Conservation (phyloP, 768 basidiomycete species). For the Pisolithus marmoratus region DNA sequence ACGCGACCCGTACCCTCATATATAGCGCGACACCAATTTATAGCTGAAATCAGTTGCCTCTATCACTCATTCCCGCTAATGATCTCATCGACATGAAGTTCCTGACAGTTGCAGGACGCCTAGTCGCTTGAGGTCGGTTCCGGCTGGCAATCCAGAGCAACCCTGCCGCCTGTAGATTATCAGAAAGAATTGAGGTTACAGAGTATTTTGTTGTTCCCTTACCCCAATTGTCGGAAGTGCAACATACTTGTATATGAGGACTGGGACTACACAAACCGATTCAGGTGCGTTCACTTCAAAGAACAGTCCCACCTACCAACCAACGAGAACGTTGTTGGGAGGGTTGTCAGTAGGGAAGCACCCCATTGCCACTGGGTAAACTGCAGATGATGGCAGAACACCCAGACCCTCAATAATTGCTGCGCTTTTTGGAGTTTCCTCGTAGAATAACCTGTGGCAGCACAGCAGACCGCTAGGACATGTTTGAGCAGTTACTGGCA, state of each 20-base stretch:
- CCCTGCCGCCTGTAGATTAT: constrained; percentile 1
- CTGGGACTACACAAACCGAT: not conserved
- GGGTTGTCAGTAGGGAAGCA: constrained; percentile 3
- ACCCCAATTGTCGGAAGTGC: constrained; percentile 4
- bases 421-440: not conserved
- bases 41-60: too few species aligned
- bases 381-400: not conserved
- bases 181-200: not conserved
- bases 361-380: constrained; percentile 1
- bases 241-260: constrained; percentile 3
- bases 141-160: constrained; percentile 1
- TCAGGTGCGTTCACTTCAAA: not conserved
- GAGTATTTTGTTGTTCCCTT: not conserved
- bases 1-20: too few species aligned
- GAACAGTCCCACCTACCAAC: not conserved
- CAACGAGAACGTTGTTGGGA: not conserved
- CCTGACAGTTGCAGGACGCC: not conserved
- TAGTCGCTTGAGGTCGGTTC: not conserved
- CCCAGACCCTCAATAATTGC: not conserved
- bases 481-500: not conserved
- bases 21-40: too few species aligned
- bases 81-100: not conserved
- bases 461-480: constrained; percentile 3
- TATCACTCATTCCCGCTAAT: not conserved
- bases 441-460: constrained; percentile 1